Evolutionary conservation across 2,329 filamentous ascomycete genomes (phyloP), one percentile per base, ranked within the genome.

Genomic region (Aspergillus quadricinctus): DNA sequence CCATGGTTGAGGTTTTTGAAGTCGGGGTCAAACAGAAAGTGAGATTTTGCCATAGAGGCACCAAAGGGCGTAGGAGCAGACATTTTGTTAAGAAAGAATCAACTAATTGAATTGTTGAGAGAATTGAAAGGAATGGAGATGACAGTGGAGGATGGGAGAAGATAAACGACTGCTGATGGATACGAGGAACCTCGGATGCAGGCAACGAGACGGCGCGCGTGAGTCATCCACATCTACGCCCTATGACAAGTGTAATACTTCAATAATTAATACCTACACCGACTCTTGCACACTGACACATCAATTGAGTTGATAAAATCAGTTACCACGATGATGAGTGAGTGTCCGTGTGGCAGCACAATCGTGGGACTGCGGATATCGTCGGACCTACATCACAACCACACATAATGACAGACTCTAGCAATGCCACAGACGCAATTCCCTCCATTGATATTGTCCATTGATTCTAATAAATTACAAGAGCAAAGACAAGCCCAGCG

Each of bases 1-100:
- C 89, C 90, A 68, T 95, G 88, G 71, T 95, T 95, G 53, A 95
- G 76, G 67, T 91, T 92, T 52, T 78, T 80, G 70, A 84, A 91
- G n/a, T 78, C 77, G 0, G 83, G 79, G 49, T 85, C 83, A 57
- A 92, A 83, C n/a, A 85, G 73, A 69, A 93, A 94, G 40, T 89
- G 80, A 59, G 9, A 3, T 25, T 85, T 81, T 56, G 80, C 78
- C 65, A 88, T 73, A 35, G 77, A 71, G 54, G 75, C 78, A 14
- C 83, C 83, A 64, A 84, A 85, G 3, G 73, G 68, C 2, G 69
- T 72, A 1, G 58, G 50, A 19, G 48, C 48, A 3, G 48, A 53
- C 43, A 46, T 46, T 25, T 14, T 46, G 17, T 54, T 46, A 45
- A 59, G 56, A 8, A 23, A 37, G 14, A 37, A 37, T 37, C 6